Evolutionary conservation across 176 grass and related monocot species (phyloP), one percentile per base, ranked within the genome.

Genomic region (Avena eriantha): DNA sequence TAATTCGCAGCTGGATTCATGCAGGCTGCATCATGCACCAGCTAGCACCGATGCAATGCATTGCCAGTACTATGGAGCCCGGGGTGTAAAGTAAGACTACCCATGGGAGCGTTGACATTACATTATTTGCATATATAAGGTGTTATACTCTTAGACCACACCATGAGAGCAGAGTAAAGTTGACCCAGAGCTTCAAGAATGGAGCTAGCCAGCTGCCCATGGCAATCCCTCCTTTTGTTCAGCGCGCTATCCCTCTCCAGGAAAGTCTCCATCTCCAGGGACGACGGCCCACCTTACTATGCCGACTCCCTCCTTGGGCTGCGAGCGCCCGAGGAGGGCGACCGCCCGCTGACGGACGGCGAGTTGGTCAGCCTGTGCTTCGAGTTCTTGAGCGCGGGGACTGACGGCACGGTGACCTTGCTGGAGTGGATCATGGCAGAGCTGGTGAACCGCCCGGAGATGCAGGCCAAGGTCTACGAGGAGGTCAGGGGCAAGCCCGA

Each of bases 401-500:
- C 73, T 7, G 82, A 95, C 82, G 69, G 85, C 7, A 92, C 88
- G 16, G 54, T 43, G 16, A 90, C 82, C 8, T 26, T 80, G 50
- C 60, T 94, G 59, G 86, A 94, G 81, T 94, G 93, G 93, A 82
- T 92, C 90, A 92, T 94, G 93, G 93, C 87, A 0, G 82, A 94
- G 69, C 76, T 94, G 0, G 87, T 92, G 15, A 85, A 33, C 35
- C 83, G 61, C 22, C 84, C 64, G 14, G 71, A 66, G 1, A 29
- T 92, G n/a, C 90, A 90, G 45, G 60, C 60, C 16, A 91, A 76
- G 56, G 35, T 94, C 21, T 85, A 73, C 75, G 77, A 77, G 13
- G 86, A 87, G 78, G 65, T 75, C 13, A 80, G 21, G n/a, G 3
- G 14, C 29, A 45, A 17, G 3, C 9, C 57, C 43, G 80, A 70